phyloP scores from a whole-genome alignment of 768 basidiomycete genomes.

The Wakefieldia striispora region DNA sequence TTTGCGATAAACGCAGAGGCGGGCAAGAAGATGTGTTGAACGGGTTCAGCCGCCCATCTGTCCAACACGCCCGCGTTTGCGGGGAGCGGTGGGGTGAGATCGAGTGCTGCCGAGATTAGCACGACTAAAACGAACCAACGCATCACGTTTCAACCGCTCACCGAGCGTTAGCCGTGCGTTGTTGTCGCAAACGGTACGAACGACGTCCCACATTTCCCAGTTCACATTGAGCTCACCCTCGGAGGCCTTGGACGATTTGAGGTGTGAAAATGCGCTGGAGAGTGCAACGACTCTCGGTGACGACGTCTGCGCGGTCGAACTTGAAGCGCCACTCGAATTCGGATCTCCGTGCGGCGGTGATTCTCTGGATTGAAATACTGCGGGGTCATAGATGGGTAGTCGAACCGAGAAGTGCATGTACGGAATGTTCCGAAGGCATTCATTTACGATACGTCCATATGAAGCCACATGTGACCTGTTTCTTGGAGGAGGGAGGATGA shows the following conservation, averaged over 20 bases:
- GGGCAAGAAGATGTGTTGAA: constrained; percentile 86
- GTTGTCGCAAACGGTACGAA: constrained; percentile 87
- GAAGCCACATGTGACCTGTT: constrained; percentile 83
- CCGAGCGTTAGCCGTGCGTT: constrained; percentile 69
- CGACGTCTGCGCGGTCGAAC: constrained; percentile 16
- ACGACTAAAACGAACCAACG: not conserved
- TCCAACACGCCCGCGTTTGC: constrained; percentile 69
- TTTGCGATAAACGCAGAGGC: constrained; percentile 93
- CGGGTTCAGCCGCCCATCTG: constrained; percentile 92
- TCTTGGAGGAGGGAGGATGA: constrained; percentile 86
- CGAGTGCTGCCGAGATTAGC: constrained; percentile 62
- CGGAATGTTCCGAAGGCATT: constrained; percentile 66
- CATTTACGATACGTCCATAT: constrained; percentile 88
- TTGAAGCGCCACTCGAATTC: constrained; percentile 24
- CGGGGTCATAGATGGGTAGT: constrained; percentile 78
- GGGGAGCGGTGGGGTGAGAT: constrained; percentile 87
- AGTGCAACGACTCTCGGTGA: constrained; percentile 15
- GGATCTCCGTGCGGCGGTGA: constrained; percentile 28
- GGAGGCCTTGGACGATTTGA: constrained; percentile 36
- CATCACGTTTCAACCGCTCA: constrained; percentile 48
- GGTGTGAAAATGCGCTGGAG: constrained; percentile 20
- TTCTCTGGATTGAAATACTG: constrained; percentile 46
- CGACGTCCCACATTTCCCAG: constrained; percentile 99
- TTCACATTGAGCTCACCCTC: constrained; percentile 67
- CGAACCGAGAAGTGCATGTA: constrained; percentile 81